Conservation (phyloP, 2,329 filamentous ascomycete species). For the Niveomyces coronatus region DNA sequence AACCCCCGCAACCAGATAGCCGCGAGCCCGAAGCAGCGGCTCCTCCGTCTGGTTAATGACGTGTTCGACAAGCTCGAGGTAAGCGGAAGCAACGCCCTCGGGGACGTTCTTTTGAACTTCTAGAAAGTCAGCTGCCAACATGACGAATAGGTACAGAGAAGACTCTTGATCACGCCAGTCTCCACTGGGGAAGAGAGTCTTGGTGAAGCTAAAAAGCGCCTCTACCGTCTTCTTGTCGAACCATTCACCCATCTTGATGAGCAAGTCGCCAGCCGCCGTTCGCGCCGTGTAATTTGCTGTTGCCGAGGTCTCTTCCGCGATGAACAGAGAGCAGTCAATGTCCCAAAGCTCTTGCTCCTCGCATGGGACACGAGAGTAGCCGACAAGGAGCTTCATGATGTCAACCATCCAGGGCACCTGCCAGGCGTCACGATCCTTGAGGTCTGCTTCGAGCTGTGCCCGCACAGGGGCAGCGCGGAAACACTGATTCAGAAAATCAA, state of each 20-base stretch:
- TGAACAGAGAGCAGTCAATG: conserved; percentile 88
- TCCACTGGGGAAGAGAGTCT: conserved; percentile 56
- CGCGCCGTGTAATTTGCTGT: conserved; percentile 94
- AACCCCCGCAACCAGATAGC: conserved; percentile 75
- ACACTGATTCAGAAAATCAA: conserved; percentile 90
- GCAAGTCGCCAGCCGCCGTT: conserved; percentile 81
- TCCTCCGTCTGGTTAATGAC: conserved; percentile 60
- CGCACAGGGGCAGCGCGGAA: conserved; percentile 81
- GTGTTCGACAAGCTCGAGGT: conserved; percentile 71
- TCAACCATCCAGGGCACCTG: conserved; percentile 74
- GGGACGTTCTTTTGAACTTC: conserved; percentile 66
- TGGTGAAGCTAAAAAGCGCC: conserved; percentile 67
- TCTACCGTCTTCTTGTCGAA: conserved; percentile 65
- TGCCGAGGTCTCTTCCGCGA: conserved; percentile 89
- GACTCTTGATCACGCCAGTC: conserved; percentile 63
- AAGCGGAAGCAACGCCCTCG: conserved; percentile 57
- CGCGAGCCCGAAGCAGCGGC: conserved; percentile 72
- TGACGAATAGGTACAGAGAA: conserved; percentile 74
- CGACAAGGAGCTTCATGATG: conserved; percentile 74
- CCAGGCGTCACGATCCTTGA: conserved; percentile 50
- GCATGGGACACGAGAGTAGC: conserved; percentile 79
- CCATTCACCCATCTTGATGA: conserved; percentile 92
- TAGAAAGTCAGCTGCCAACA: conserved; percentile 71
- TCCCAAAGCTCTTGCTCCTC: conserved; percentile 96
- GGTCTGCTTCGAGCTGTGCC: conserved; percentile 74